Evolutionary conservation across 768 basidiomycete species (phyloP), one percentile per base, ranked within the genome.

Genomic region (Xerocomus potaroensis): DNA sequence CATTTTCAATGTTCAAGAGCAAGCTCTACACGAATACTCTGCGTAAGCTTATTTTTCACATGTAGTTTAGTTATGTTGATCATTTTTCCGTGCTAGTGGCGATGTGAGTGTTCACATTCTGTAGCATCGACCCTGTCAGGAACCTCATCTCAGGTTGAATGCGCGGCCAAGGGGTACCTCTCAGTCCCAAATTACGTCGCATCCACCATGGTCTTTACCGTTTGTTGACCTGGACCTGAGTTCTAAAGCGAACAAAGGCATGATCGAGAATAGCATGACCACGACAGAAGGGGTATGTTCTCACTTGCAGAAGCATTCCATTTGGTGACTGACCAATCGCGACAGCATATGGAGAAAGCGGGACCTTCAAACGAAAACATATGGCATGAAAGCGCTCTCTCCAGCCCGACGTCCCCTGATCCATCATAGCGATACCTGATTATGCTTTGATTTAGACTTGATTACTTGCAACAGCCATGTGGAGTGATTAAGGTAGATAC

Each of bases 1-100:
- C 56, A 26, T 58, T 58, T 39, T 45, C 58, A 31, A n/a, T 58
- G 21, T 55, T 47, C 50, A 58, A 58, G 53, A 58, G 56, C 45
- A 58, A 58, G 18, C 49, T 58, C 12, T 58, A 58, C 30, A 49
- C 57, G 9, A 58, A 58, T 31, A 58, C 57, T 4, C 49, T 58
- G 6, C 38, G 57, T 58, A 36, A 41, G 57, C 8, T 43, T 16
- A 21, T 31, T 31, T 21, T 36, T n/a, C 12, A 12, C 11, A 6
- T 23, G 22, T 16, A 35, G 12, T 19, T 33, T 24, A n/a, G 14
- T 9, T 16, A 10, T 44, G 4, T 31, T 42, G 29, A 56, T n/a
- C 3, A 9, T 29, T 9, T 18, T 45, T 45, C 19, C 23, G 8
- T 22, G 18, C 29, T 22, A 56, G 55, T 56, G 40, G 54, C 54